These are phyloP conservation scores for Blastobotrys muscicola DNA, from an alignment of 805 yeast genomes.

Conservation along the genomic window DNA sequence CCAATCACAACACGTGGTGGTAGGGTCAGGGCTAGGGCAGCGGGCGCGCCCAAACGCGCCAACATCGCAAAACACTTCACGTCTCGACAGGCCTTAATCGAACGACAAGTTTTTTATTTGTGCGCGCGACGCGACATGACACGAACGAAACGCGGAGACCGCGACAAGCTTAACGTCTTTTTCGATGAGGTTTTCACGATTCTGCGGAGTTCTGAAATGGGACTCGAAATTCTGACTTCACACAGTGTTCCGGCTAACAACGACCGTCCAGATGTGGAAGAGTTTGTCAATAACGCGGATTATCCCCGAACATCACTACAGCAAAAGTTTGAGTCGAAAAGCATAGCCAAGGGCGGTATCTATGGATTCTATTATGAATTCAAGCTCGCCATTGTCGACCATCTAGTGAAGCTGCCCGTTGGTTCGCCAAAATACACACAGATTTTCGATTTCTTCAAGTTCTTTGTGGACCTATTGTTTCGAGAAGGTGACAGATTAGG, in stretches of 20 bases:
- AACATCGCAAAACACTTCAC: too few species aligned
- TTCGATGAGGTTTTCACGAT: too few species aligned
- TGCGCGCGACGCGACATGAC: too few species aligned
- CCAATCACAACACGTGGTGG: too few species aligned
- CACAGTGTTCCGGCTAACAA: constrained; percentile 4
- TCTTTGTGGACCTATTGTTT: constrained; percentile 23
- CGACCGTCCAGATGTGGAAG: not conserved
- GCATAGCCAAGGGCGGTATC: constrained; percentile 7
- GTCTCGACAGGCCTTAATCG: too few species aligned
- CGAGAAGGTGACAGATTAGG: constrained; percentile 27
- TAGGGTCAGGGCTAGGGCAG: too few species aligned
- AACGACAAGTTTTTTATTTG: too few species aligned
- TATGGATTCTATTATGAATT: constrained; percentile 21
- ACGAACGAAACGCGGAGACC: too few species aligned
- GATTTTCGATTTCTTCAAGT: constrained; percentile 22
- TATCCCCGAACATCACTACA: not conserved
- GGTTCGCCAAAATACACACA: constrained; percentile 22
- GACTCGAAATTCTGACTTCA: not conserved
- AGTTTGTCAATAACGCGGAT: not conserved
- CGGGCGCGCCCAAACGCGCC: too few species aligned
- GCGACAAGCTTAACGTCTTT: too few species aligned
- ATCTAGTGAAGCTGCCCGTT: constrained; percentile 18
- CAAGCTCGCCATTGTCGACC: constrained; percentile 22
- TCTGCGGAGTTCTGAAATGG: too few species aligned
- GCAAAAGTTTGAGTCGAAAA: not conserved